Conservation (phyloP, 495 filamentous ascomycete species). For the Neohortaea acidophila region DNA sequence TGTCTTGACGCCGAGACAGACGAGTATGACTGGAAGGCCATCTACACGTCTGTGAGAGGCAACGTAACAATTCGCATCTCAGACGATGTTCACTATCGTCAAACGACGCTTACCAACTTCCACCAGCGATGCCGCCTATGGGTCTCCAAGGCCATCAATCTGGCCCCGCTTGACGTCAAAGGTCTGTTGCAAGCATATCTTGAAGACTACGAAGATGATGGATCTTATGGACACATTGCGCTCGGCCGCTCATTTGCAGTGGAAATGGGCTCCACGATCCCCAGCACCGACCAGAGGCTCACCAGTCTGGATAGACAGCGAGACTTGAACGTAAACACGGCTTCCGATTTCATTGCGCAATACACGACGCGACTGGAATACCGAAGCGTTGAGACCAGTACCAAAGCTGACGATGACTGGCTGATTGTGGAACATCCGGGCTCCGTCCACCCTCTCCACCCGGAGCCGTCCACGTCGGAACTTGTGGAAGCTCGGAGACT, state of each 20-base stretch:
- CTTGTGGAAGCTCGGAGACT: constrained; percentile 39
- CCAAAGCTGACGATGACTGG: constrained; percentile 43
- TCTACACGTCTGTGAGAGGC: constrained; percentile 57
- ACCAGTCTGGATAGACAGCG: constrained; percentile 47
- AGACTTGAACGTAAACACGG: constrained; percentile 62
- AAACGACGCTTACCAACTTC: constrained; percentile 60
- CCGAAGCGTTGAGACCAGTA: constrained; percentile 48
- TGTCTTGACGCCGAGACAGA: constrained; percentile 90
- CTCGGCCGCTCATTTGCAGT: constrained; percentile 89
- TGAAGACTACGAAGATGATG: constrained; percentile 81
- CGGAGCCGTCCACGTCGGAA: background rate
- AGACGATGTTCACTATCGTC: constrained; percentile 69
- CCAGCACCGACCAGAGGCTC: constrained; percentile 73
- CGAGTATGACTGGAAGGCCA: constrained; percentile 73
- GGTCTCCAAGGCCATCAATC: constrained; percentile 63
- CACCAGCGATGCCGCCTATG: constrained; percentile 62
- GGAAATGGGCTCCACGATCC: constrained; percentile 80
- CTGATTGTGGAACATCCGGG: constrained; percentile 36
- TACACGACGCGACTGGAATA: constrained; percentile 97
- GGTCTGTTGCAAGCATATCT: constrained; percentile 87
- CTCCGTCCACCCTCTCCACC: background rate
- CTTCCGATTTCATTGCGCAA: constrained; percentile 88
- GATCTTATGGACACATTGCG: constrained; percentile 72
- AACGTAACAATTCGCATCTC: constrained; percentile 75
- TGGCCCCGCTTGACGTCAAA: constrained; percentile 89